Evolutionary conservation across 2,329 filamentous ascomycete species (phyloP), one percentile per base, ranked within the genome.

Genomic region (Pezicula carpinea): DNA sequence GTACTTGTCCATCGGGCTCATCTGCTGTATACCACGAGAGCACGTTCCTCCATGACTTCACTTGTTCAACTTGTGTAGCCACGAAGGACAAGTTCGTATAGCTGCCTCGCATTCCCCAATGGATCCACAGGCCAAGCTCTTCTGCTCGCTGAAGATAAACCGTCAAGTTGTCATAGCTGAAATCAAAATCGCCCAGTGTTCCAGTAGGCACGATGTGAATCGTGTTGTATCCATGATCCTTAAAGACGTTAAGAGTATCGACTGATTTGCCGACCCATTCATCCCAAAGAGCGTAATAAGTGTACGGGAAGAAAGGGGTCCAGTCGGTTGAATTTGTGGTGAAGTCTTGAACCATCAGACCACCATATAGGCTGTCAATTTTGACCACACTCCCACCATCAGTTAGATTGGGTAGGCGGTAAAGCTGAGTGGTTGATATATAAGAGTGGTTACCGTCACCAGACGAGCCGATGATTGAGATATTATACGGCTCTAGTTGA

Each of bases 11-110:
- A 53, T 77, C 74, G 5, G 72, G 69, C 52, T 77, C 74, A 50
- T 77, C 73, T 15, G 66, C 63, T 70, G 80, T 80, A n/a, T 79
- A 63, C 3, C 75, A 52, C 22, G 82, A 59, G 1, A 80, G 79
- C 1, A 69, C 65, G 6, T 31, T 41, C 76, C 62, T 47, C 11
- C 47, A 45, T 3, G 31, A 35, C n/a, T 51, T 54, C 1, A 54
- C 18, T 41, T 43, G 39, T n/a, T 50, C 46, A 5, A 54, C 50
- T 48, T 54, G 52, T 11, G 35, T 48, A n/a, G 44, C 45, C 4
- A 54, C 61, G 80, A 79, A 10, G 6, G 47, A 45, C 3, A 52
- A 36, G 19, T 52, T 54, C n/a, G 21, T 19, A n/a, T 43, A 40
- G 21, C 18, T 22, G 5, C 38, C 38, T 11, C 38, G 38, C 38